Conservation (phyloP, 441 rosid genomes). For the Gossypium lobatum region DNA sequence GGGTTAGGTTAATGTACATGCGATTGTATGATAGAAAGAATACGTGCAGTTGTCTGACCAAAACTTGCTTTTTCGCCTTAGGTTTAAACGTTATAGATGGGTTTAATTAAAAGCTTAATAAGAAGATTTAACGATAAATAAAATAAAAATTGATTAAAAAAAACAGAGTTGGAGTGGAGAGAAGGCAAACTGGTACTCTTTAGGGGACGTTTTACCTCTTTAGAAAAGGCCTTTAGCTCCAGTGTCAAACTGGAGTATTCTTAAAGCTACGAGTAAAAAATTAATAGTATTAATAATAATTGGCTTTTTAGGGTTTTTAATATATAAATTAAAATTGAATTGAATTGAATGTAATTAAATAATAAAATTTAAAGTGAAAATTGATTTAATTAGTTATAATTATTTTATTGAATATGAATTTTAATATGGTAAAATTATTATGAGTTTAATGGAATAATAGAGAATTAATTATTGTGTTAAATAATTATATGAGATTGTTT, state of each 20-base stretch:
- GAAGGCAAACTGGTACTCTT: conserved; percentile 23
- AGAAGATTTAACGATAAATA: background rate
- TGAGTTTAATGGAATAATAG: no score
- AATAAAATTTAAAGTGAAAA: no score
- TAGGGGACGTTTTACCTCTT: conserved; percentile 40
- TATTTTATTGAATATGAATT: no score
- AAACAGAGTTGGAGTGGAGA: conserved; percentile 11
- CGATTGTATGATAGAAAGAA: conserved; percentile 27
- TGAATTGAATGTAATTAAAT: no score
- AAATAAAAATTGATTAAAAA: background rate
- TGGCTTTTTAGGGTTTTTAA: no score
- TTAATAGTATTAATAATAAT: no score
- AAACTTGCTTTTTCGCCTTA: background rate
- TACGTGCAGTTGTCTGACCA: conserved; percentile 7
- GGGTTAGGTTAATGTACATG: conserved; percentile 32
- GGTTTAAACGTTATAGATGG: background rate
- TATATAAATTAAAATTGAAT: no score
- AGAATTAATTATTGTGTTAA: no score
- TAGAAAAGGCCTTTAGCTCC: background rate
- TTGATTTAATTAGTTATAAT: no score
- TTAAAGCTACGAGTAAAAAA: conserved; percentile 26
- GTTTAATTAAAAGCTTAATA: background rate
- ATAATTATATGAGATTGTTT: no score
- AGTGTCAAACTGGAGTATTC: conserved; percentile 26
- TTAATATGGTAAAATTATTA: no score